Evolutionary conservation across 768 basidiomycete species (phyloP).

Genomic region (Pluteus cervinus): DNA sequence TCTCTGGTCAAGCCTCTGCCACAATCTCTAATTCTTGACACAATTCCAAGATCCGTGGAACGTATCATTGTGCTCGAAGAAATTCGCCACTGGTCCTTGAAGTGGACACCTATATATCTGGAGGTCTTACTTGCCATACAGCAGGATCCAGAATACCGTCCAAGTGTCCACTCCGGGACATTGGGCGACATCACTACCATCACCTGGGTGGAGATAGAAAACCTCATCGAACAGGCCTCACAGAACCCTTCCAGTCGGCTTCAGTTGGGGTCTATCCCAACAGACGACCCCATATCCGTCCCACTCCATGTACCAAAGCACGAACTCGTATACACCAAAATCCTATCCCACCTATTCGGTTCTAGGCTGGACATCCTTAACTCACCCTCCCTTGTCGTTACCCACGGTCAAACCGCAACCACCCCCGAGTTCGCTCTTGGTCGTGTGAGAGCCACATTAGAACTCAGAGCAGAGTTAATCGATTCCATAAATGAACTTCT

Average conservation of each 20-base stretch:
- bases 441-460: conserved; percentile 77
- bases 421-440: conserved; percentile 95
- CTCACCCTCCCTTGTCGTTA: conserved; percentile 63
- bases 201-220: conserved; percentile 37
- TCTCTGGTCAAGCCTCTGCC: conserved; percentile 71
- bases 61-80: conserved; percentile 83
- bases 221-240: conserved; percentile 42
- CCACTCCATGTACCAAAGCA: conserved; percentile 77
- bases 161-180: conserved; percentile 55
- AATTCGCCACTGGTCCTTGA: conserved; percentile 65
- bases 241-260: conserved; percentile 29
- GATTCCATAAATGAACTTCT: conserved; percentile 61
- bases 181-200: conserved; percentile 45
- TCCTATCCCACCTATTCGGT: conserved; percentile 75
- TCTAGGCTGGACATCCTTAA: conserved; percentile 82
- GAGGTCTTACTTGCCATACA: conserved; percentile 75
- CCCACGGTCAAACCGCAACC: conserved; percentile 73
- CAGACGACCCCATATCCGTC: conserved; percentile 18
- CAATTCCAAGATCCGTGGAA: conserved; percentile 55
- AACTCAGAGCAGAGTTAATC: conserved; percentile 66
- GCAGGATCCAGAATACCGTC: conserved; percentile 39
- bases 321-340: conserved; percentile 87
- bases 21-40: conserved; percentile 44
- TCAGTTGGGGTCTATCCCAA: conserved; percentile 39
- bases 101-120: conserved; percentile 85